A percentile compares a stretch with the other conserved stretches of the same genome.
These are phyloP conservation scores for Serendipita indica DNA, from an alignment of 768 basidiomycete genomes.

Conservation along the genomic window DNA sequence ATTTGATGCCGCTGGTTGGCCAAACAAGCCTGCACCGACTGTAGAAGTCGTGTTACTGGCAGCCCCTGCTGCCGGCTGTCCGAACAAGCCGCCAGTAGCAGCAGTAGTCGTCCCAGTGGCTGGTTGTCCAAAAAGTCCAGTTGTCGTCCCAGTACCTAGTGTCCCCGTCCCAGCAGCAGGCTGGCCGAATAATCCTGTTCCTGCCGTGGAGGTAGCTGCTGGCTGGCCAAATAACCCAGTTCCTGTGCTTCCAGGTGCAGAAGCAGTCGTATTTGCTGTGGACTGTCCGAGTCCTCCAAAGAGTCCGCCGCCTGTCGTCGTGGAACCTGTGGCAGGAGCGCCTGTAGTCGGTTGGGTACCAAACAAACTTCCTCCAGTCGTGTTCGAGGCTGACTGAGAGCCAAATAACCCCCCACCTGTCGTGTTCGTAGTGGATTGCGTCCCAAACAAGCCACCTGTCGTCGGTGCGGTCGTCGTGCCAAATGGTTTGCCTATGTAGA, in stretches of 20 bases:
- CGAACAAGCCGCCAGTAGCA: not conserved
- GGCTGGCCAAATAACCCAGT: not conserved
- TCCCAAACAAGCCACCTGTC: not conserved
- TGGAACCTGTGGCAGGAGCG: no score
- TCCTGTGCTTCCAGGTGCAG: not conserved
- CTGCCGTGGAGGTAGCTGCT: not conserved
- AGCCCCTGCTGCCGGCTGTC: no score
- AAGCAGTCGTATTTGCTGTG: no score
- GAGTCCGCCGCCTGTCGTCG: not conserved
- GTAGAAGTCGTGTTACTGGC: not conserved
- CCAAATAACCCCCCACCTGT: not conserved
- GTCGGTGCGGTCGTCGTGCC: not conserved
- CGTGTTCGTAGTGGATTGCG: not conserved
- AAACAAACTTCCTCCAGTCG: constrained; percentile 4
- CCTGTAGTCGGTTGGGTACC: no score
- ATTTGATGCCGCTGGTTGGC: not conserved
- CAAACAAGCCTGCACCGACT: not conserved
- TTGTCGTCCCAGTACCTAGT: not conserved
- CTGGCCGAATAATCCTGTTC: no score
- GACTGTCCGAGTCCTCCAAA: not conserved
- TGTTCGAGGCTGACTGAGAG: not conserved
- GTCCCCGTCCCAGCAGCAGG: not conserved
- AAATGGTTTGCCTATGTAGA: not conserved
- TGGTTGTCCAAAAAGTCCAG: not conserved
- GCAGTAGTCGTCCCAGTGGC: not conserved